Evolutionary conservation across 2,329 filamentous ascomycete genomes (phyloP).

Genomic region (Ophiostoma perfectum): DNA sequence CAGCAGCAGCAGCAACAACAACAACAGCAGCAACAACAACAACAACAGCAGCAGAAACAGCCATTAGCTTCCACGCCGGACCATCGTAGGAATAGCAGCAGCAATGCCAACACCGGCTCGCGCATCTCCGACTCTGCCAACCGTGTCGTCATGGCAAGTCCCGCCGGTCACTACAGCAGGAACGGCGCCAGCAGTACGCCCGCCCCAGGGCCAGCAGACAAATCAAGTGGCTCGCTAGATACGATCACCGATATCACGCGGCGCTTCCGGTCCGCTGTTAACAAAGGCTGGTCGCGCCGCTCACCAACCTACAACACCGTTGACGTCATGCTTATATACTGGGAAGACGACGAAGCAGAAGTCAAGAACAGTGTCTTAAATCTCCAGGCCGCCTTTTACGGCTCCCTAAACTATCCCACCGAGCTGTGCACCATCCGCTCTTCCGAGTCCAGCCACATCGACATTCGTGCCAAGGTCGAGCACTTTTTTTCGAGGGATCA

Average conservation of each 20-base stretch:
- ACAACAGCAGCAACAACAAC: not conserved
- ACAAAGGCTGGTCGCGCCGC: constrained; percentile 22
- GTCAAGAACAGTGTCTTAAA: constrained; percentile 12
- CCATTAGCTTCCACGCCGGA: not conserved
- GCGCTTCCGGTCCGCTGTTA: constrained; percentile 23
- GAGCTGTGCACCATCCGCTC: constrained; percentile 19
- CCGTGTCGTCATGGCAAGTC: not conserved
- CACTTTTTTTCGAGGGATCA: constrained; percentile 19
- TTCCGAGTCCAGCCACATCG: not conserved
- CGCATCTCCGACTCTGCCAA: not conserved
- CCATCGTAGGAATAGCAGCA: not conserved
- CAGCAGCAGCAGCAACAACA: not conserved
- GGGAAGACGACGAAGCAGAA: constrained; percentile 22
- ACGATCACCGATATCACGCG: constrained; percentile 25
- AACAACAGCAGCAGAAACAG: not conserved
- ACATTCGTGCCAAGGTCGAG: constrained; percentile 17
- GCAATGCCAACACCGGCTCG: not conserved
- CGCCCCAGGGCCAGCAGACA: not conserved
- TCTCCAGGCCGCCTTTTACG: constrained; percentile 23
- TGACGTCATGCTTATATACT: constrained; percentile 24
- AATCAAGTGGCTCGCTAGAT: constrained; percentile 11
- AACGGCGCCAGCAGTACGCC: too few relatives aligned
- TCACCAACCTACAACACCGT: constrained; percentile 24
- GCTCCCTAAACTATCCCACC: constrained; percentile 22
- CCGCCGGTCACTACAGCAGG: not conserved